These are phyloP conservation scores for Lactarius indigo DNA, from an alignment of 768 basidiomycete species.

Conservation along the genomic window DNA sequence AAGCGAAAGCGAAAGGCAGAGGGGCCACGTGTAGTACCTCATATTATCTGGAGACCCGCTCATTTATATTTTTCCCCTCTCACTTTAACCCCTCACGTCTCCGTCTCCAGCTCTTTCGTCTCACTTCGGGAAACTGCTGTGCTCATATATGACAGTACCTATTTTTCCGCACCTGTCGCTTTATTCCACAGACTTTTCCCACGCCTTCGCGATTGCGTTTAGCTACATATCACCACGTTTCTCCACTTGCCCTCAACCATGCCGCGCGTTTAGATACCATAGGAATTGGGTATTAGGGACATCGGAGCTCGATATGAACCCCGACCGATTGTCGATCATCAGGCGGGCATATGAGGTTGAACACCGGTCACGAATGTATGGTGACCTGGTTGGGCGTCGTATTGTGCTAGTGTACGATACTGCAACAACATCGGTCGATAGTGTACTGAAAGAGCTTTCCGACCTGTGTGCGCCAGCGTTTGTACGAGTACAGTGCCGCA, in stretches of 20 bases:
- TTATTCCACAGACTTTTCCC: background rate
- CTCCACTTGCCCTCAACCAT: background rate
- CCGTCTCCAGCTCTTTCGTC: too few species aligned
- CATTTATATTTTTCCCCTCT: too few species aligned
- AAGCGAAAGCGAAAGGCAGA: background rate
- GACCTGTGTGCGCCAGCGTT: background rate
- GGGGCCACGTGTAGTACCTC: too few species aligned
- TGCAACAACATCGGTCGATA: background rate
- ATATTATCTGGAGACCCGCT: too few species aligned
- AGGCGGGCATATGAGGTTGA: background rate
- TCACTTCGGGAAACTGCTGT: too few species aligned
- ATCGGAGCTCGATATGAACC: too few species aligned
- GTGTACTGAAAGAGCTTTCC: background rate
- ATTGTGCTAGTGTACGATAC: background rate
- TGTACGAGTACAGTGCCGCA: background rate
- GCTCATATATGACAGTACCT: too few species aligned
- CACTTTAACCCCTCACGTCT: too few species aligned
- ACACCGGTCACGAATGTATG: background rate
- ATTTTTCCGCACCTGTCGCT: too few species aligned
- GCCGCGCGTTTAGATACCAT: too few species aligned
- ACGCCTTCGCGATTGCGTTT: background rate
- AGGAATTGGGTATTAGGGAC: too few species aligned
- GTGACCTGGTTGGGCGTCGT: background rate
- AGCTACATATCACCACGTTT: background rate
- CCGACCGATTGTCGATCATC: too few species aligned